phyloP scores from a whole-genome alignment of 2,329 filamentous ascomycete species.

The Pseudogymnoascus sp. region DNA sequence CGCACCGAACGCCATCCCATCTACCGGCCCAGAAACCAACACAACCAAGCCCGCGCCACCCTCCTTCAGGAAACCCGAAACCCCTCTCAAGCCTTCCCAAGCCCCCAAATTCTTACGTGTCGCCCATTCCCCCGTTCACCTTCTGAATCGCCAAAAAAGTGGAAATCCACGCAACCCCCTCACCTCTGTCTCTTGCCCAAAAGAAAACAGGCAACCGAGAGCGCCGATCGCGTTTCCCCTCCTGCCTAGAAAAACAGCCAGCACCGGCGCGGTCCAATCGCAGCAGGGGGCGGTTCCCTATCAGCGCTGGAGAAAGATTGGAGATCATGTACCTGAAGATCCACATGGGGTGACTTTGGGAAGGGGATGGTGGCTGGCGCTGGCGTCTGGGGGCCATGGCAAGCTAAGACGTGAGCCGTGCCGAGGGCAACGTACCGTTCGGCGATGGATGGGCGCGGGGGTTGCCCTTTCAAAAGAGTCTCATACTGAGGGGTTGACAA shows the following conservation, averaged over 20 bases:
- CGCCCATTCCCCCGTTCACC: neutral
- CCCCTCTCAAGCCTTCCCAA: neutral
- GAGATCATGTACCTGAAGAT: neutral
- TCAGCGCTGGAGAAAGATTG: neutral
- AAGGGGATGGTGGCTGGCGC: neutral
- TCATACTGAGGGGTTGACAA: neutral
- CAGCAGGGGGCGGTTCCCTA: neutral
- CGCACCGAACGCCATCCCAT: neutral
- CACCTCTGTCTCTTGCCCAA: neutral
- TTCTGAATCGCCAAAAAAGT: neutral
- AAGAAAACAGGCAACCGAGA: neutral
- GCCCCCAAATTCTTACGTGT: slow-evolving; percentile 2
- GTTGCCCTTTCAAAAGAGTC: neutral
- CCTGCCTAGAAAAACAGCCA: neutral
- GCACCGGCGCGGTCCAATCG: neutral
- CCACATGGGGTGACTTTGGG: neutral
- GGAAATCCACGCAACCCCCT: slow-evolving; percentile 4
- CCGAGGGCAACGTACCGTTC: neutral
- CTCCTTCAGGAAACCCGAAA: neutral
- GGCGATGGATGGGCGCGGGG: neutral
- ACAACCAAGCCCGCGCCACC: neutral
- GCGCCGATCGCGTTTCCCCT: neutral
- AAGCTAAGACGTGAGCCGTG: neutral
- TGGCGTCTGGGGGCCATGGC: neutral
- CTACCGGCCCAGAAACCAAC: neutral